Percentiles rank a stretch among this genome's conserved stretches.
These are phyloP conservation scores for Thelonectria blattea DNA, from an alignment of 2,329 filamentous ascomycete genomes.

Conservation along the genomic window DNA sequence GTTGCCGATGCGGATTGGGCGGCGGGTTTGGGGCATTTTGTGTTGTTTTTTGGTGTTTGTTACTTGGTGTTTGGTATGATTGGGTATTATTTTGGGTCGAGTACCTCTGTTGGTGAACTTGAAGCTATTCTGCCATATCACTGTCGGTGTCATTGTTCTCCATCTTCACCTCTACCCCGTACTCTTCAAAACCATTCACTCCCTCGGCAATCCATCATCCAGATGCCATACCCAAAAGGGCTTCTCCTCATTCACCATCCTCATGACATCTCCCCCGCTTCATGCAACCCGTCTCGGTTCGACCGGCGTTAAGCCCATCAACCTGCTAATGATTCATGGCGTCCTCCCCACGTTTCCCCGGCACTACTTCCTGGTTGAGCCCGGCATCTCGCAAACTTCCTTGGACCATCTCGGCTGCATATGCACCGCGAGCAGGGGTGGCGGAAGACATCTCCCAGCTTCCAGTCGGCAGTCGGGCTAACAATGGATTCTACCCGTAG, in stretches of 20 bases:
- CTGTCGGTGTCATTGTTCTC: no score
- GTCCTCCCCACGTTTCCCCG: slow-evolving; percentile 1
- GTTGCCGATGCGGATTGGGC: slow-evolving; percentile 36
- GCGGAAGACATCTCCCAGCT: slow-evolving; percentile 22
- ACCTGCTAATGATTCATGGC: slow-evolving; percentile 23
- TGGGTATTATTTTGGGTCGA: not conserved
- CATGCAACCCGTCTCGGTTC: slow-evolving; percentile 4
- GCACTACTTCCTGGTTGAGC: not conserved
- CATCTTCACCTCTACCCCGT: not conserved
- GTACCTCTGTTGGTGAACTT: no score
- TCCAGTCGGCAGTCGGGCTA: slow-evolving; percentile 6
- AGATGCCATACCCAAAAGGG: not conserved
- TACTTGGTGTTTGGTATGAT: no score
- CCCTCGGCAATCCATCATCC: not conserved
- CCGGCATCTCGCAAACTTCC: not conserved
- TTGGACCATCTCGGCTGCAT: not conserved
- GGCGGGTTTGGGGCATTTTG: slow-evolving; percentile 3
- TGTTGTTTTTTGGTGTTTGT: no score
- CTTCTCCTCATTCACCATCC: slow-evolving; percentile 4
- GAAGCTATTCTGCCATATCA: no score
- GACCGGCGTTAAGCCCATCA: not conserved
- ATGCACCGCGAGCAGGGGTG: slow-evolving; percentile 3
- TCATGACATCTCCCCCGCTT: not conserved
- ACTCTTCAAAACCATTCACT: not conserved
- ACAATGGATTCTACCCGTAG: not conserved